Percentiles rank a stretch among this genome's conserved stretches.
Conservation (phyloP, 345 rosid species). For the Gossypium herbaceum region DNA sequence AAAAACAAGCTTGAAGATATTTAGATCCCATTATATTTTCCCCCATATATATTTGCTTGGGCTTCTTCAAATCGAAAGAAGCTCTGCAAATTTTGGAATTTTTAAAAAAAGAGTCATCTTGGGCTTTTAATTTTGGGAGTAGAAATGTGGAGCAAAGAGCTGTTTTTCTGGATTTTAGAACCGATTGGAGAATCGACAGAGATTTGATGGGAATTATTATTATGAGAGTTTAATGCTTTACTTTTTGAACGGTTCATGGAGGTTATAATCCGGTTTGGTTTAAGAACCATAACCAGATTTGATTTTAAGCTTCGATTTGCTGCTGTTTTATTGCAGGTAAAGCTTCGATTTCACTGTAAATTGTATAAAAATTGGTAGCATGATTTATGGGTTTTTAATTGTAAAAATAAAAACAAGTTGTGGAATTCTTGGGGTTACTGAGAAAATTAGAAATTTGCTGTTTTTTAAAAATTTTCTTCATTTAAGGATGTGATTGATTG, state of each 20-base stretch:
- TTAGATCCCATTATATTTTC: neutral
- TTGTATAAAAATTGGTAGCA: neutral
- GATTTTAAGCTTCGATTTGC: slow-evolving; percentile 46
- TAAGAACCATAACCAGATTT: slow-evolving; percentile 31
- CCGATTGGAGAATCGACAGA: slow-evolving; percentile 34
- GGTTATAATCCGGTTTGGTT: slow-evolving; percentile 35
- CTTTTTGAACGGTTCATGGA: slow-evolving; percentile 63
- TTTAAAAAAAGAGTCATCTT: no score
- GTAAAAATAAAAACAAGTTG: neutral
- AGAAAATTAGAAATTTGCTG: neutral
- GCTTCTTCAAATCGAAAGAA: neutral
- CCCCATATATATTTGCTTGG: neutral
- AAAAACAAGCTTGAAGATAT: neutral
- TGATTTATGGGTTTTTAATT: slow-evolving; percentile 5
- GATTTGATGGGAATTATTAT: slow-evolving; percentile 49
- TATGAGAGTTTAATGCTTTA: slow-evolving; percentile 27
- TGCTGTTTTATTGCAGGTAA: slow-evolving; percentile 47
- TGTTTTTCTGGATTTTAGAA: slow-evolving; percentile 25
- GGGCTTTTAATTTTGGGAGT: neutral
- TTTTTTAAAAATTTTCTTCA: neutral
- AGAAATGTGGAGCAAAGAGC: slow-evolving; percentile 38
- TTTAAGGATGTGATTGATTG: neutral
- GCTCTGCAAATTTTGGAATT: neutral
- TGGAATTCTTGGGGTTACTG: neutral
- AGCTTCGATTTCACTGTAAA: slow-evolving; percentile 19